phyloP scores from a whole-genome alignment of 2,329 filamentous ascomycete species.

The Aspergillus versicolor region DNA sequence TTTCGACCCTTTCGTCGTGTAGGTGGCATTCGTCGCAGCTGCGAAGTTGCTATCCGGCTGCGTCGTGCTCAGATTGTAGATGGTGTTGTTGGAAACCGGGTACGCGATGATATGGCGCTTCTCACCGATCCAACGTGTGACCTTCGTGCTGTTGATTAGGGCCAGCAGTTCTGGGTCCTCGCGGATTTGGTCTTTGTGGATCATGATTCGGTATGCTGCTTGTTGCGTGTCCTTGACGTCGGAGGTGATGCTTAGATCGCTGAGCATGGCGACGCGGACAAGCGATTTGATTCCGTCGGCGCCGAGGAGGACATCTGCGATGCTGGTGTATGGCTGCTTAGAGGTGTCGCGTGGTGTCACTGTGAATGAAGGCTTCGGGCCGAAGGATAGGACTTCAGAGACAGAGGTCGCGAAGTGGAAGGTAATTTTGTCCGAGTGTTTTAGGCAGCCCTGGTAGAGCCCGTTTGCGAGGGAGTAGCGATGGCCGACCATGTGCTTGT shows the following conservation, averaged over 20 bases:
- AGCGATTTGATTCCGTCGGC: constrained; percentile 57
- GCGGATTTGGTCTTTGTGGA: constrained; percentile 47
- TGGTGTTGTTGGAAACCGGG: constrained; percentile 60
- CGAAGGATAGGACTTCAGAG: constrained; percentile 58
- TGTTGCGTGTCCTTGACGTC: constrained; percentile 51
- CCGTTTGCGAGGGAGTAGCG: constrained; percentile 68
- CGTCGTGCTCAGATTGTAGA: constrained; percentile 66
- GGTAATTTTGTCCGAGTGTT: constrained; percentile 57
- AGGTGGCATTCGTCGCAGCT: constrained; percentile 58
- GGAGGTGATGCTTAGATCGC: constrained; percentile 36
- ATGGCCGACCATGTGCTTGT: constrained; percentile 78
- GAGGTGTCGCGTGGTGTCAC: constrained; percentile 56
- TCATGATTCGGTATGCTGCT: constrained; percentile 56
- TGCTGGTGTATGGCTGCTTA: constrained; percentile 48
- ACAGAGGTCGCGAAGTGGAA: constrained; percentile 67
- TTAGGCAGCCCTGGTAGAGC: constrained; percentile 69
- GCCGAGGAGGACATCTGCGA: constrained; percentile 53
- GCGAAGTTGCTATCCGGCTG: constrained; percentile 63
- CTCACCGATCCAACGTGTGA: constrained; percentile 65
- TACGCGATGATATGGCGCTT: constrained; percentile 69
- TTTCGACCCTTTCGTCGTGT: constrained; percentile 63
- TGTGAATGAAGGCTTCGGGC: constrained; percentile 60
- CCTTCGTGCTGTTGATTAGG: constrained; percentile 57
- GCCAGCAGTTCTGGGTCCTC: constrained; percentile 53
- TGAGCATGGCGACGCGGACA: constrained; percentile 45